Percentiles rank a stretch among this genome's conserved stretches.
Conservation (phyloP, 768 basidiomycete species). For the Pluteus cervinus region DNA sequence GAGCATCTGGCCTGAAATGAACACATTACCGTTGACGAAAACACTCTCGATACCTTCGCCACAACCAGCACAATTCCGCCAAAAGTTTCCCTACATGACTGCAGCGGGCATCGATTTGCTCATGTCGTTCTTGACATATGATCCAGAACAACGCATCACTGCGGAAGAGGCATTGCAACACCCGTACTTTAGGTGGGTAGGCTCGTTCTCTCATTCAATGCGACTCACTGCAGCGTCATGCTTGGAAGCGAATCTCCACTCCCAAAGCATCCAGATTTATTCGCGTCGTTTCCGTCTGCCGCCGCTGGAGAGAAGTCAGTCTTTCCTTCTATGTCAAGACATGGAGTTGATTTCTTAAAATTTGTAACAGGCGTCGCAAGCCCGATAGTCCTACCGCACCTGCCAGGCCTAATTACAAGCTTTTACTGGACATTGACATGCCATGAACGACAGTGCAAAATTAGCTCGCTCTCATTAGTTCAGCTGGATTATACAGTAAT, state of each 20-base stretch:
- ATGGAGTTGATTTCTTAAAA: constrained; percentile 7
- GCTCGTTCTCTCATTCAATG: not conserved
- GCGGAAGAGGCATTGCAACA: constrained; percentile 90
- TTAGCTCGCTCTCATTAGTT: not conserved
- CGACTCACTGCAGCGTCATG: not conserved
- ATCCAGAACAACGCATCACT: constrained; percentile 79
- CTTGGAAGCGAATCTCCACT: constrained; percentile 76
- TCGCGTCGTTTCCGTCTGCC: constrained; percentile 91
- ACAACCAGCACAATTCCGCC: constrained; percentile 70
- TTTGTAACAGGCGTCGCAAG: constrained; percentile 55
- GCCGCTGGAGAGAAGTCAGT: constrained; percentile 94
- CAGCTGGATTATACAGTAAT: not conserved
- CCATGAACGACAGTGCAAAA: constrained; percentile 22
- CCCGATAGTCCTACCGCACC: constrained; percentile 80
- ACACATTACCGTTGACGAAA: constrained; percentile 73
- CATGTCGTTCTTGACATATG: constrained; percentile 78
- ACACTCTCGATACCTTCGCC: constrained; percentile 70
- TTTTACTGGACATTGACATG: constrained; percentile 59
- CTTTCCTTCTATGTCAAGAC: not conserved
- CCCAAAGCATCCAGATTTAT: constrained; percentile 94
- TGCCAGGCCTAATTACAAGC: constrained; percentile 60
- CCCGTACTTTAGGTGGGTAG: constrained; percentile 79
- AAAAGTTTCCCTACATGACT: constrained; percentile 83
- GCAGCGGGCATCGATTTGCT: constrained; percentile 81
- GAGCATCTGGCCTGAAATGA: constrained; percentile 82